Evolutionary conservation across 768 basidiomycete genomes (phyloP), one percentile per base, ranked within the genome.

Genomic region (Podaxis sp.): DNA sequence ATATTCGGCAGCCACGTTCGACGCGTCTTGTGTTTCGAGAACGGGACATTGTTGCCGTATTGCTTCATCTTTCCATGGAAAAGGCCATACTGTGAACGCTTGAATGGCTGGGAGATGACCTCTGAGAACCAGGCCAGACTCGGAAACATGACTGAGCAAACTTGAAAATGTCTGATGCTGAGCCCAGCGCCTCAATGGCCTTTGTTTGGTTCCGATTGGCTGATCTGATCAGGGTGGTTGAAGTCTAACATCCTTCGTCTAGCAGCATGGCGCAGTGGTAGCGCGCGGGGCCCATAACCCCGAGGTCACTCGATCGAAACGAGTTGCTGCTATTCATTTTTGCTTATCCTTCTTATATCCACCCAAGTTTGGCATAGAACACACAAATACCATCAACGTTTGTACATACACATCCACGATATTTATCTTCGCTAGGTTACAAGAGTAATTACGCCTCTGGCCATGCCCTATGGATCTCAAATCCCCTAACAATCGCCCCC

Each of bases 1-100:
- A 94, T 82, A 74, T 96, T 96, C 38, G 94, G 94, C 11, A 93
- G 79, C 94, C 94, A 96, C 49, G 89, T 83, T 43, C 94, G 81
- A 55, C 90, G 87, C 25, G 94, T 94, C 78, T 94, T 95, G 72
- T 89, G 84, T 71, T 89, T 88, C 24, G 93, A 94, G 74, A 93
- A 89, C 0, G 94, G 93, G 53, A 95, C 92, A 70, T 89, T 94
- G 80, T 95, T 94, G 25, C 94, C 94, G 66, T 86, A 86, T 68
- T 87, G 88, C 68, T 87, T 91, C 59, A 78, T 84, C 71, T 87
- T 89, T 15, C 93, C 93, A 59, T 93, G 91, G 70, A 90, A 94
- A 1, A 96, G 86, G 59, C 93, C 93, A 2, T 85, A 77, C 67
- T 93, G 86, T 1, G 90, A 77, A 47, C 91, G 88, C 71, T 93